A percentile compares a stretch with the other conserved stretches of the same genome.
phyloP scores from a whole-genome alignment of 208 protist genomes.

The Porcisia hertigi region DNA sequence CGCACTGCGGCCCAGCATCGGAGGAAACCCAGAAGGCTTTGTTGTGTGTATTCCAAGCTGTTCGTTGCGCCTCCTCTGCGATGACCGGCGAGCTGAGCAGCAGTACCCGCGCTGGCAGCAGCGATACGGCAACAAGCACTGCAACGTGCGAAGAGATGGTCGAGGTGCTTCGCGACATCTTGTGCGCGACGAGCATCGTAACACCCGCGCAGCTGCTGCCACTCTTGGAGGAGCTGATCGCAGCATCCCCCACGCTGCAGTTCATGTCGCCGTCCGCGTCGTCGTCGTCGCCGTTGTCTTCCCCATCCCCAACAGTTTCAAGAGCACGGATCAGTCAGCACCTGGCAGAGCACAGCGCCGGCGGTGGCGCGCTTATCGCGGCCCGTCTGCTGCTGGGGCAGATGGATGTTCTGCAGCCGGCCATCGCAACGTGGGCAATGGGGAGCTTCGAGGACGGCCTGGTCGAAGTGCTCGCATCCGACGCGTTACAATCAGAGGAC shows the following conservation, averaged over 20 bases:
- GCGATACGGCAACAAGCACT: conserved; percentile 10
- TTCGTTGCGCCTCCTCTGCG: conserved; percentile 27
- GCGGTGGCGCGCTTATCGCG: conserved; percentile 44
- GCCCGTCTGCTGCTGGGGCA: conserved; percentile 55
- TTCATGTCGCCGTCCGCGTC: conserved; percentile 1
- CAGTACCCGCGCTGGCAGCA: neutral
- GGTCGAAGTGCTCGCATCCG: conserved; percentile 32
- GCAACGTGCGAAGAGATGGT: conserved; percentile 56
- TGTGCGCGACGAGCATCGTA: conserved; percentile 41
- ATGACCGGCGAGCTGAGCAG: neutral
- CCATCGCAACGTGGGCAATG: conserved; percentile 41
- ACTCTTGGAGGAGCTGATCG: conserved; percentile 49
- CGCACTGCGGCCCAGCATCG: conserved; percentile 31
- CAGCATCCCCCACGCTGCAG: conserved; percentile 35
- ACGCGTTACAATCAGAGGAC: conserved; percentile 2
- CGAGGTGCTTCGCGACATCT: conserved; percentile 52
- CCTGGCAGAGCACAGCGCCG: neutral
- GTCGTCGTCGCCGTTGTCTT: neutral
- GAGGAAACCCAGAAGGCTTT: conserved; percentile 23
- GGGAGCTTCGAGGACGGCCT: conserved; percentile 44
- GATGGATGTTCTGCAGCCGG: conserved; percentile 46
- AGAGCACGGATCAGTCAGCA: neutral
- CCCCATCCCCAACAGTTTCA: neutral
- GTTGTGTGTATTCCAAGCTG: conserved; percentile 39
- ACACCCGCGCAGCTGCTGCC: conserved; percentile 52